Conservation (phyloP, 1,284 basidiomycete genomes). For the Sporisorium exsertum region DNA sequence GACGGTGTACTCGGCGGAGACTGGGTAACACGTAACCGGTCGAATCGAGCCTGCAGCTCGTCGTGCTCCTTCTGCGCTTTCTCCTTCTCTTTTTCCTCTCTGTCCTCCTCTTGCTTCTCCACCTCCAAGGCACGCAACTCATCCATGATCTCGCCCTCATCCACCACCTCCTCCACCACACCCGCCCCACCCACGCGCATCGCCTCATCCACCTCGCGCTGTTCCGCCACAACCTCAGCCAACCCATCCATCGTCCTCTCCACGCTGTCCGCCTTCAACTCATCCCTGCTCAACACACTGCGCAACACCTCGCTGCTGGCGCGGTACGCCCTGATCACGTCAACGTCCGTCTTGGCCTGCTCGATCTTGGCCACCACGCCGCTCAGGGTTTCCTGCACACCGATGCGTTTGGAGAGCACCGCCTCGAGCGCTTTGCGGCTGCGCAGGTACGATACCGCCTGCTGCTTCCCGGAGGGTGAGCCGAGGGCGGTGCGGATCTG, state of each 20-base stretch:
- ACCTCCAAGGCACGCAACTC: constrained; percentile 18
- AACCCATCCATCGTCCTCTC: constrained; percentile 15
- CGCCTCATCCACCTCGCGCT: constrained; percentile 9
- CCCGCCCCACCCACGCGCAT: neutral
- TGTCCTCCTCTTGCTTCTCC: constrained; percentile 23
- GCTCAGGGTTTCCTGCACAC: constrained; percentile 80
- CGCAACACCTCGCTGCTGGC: constrained; percentile 82
- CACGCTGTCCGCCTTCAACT: constrained; percentile 71
- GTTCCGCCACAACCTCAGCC: constrained; percentile 2
- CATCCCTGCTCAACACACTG: constrained; percentile 81
- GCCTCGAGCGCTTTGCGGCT: constrained; percentile 84
- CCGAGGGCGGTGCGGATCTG: constrained; percentile 78
- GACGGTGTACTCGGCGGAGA: neutral
- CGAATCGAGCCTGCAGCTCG: constrained; percentile 15
- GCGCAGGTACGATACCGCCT: constrained; percentile 81
- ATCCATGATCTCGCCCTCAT: constrained; percentile 28
- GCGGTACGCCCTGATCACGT: constrained; percentile 89
- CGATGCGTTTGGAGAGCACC: constrained; percentile 79
- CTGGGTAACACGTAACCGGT: constrained; percentile 8
- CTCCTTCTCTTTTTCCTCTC: constrained; percentile 3
- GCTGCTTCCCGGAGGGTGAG: constrained; percentile 76
- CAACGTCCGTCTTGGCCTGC: constrained; percentile 85
- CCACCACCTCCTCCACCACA: constrained; percentile 8
- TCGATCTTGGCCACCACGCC: constrained; percentile 84
- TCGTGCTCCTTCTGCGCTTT: constrained; percentile 9